These are phyloP conservation scores for Pichia cabralensis DNA, from an alignment of 805 yeast species.

Conservation along the genomic window DNA sequence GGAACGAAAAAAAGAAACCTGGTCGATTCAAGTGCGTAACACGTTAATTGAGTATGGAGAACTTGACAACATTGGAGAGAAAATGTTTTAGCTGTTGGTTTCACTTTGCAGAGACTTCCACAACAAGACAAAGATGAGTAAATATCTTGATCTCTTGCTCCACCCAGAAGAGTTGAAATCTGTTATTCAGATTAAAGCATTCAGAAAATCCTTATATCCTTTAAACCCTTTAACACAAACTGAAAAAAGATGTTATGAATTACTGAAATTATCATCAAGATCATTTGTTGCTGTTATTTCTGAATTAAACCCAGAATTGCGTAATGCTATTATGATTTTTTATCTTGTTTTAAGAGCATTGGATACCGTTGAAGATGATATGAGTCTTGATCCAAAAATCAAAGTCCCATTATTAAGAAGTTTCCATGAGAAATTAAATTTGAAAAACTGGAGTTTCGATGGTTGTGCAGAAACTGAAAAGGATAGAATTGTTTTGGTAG, in stretches of 20 bases:
- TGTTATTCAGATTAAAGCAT: conserved; percentile 46
- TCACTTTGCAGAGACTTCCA: no score
- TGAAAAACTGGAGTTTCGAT: conserved; percentile 71
- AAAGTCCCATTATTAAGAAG: conserved; percentile 67
- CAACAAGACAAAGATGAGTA: conserved; percentile 16
- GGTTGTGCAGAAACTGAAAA: conserved; percentile 68
- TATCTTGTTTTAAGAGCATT: conserved; percentile 81
- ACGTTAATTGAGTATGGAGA: no score
- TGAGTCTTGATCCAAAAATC: conserved; percentile 62
- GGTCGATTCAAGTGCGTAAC: no score
- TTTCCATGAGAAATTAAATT: conserved; percentile 54
- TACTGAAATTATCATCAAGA: conserved; percentile 66
- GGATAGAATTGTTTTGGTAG: conserved; percentile 73
- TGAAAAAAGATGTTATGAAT: conserved; percentile 53
- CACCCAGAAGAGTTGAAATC: conserved; percentile 72
- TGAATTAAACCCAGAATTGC: conserved; percentile 83
- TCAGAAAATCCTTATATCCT: conserved; percentile 39
- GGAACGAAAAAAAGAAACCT: no score
- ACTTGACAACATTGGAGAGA: no score
- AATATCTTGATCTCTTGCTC: conserved; percentile 41
- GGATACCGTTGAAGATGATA: conserved; percentile 95
- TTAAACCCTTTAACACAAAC: conserved; percentile 33
- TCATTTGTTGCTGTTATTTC: conserved; percentile 90
- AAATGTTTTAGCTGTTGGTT: no score
- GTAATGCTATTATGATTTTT: conserved; percentile 74